These are phyloP conservation scores for Acacia crassicarpa DNA, from an alignment of 306 rosid species.

Conservation along the genomic window DNA sequence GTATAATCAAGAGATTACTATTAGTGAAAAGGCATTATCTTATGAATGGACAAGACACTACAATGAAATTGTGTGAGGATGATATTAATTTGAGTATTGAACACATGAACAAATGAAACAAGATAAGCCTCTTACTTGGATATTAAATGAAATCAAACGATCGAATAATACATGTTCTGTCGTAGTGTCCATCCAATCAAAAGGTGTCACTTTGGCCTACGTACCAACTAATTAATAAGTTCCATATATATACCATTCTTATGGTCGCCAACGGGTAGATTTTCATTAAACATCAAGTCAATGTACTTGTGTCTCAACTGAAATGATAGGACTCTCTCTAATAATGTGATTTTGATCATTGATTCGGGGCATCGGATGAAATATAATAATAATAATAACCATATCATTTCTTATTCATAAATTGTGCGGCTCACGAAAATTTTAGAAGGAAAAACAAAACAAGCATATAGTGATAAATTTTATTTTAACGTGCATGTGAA, in stretches of 20 bases:
- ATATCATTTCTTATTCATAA: neutral
- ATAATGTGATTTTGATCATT: neutral
- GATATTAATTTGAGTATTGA: neutral
- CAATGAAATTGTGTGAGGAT: neutral
- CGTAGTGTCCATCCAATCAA: conserved; percentile 38
- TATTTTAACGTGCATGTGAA: too few species aligned
- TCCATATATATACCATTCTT: conserved; percentile 3
- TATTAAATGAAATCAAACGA: conserved; percentile 24
- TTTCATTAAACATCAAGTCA: conserved; percentile 32
- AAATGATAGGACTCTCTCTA: conserved; percentile 21
- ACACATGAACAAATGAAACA: conserved; percentile 16
- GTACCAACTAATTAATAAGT: conserved; percentile 4
- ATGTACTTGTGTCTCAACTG: conserved; percentile 39
- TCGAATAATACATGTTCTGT: conserved; percentile 31
- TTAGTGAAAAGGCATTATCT: neutral
- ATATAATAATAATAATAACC: neutral
- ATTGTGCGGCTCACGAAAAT: neutral
- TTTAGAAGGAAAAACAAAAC: neutral
- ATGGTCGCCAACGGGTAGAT: conserved; percentile 17
- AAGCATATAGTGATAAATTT: too few species aligned
- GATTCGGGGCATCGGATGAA: neutral
- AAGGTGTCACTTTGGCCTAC: conserved; percentile 40
- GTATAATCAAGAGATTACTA: too few species aligned
- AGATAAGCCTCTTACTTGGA: conserved; percentile 24
- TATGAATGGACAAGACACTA: neutral